phyloP scores from a whole-genome alignment of 345 rosid genomes.

The Linum usitatissimum region DNA sequence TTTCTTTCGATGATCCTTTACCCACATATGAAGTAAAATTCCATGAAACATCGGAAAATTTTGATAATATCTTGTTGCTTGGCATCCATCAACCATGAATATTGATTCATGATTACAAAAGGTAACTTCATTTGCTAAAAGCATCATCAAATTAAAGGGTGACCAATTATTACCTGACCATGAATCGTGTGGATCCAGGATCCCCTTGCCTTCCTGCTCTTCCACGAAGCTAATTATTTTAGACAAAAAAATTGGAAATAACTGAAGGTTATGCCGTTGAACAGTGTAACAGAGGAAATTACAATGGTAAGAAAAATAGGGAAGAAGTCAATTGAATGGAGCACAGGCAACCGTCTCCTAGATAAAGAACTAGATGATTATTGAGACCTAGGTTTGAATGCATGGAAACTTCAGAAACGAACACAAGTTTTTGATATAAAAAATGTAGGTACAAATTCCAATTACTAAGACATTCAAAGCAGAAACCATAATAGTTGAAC shows the following conservation, averaged over 20 bases:
- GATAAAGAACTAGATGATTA: no score
- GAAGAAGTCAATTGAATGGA: no score
- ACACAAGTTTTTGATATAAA: no score
- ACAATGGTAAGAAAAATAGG: no score
- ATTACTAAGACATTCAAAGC: not conserved
- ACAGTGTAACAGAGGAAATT: not conserved
- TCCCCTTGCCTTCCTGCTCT: conserved; percentile 99
- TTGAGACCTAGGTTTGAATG: no score
- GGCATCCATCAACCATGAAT: not conserved
- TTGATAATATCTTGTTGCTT: not conserved
- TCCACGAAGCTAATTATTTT: conserved; percentile 79
- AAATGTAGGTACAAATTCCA: not conserved
- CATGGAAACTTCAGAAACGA: no score
- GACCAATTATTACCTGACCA: conserved; percentile 59
- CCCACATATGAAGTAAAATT: not conserved
- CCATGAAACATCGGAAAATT: not conserved
- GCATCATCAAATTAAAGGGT: not conserved
- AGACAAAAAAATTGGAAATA: not conserved
- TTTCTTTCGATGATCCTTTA: not conserved
- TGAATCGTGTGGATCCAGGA: conserved; percentile 93
- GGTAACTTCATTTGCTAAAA: not conserved
- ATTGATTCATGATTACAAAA: not conserved
- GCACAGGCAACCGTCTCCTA: no score
- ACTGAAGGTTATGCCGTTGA: conserved; percentile 7
- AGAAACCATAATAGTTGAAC: not conserved